Base-by-base conservation (phyloP, 306 rosid genomes). In the Quercus variabilis region DNA sequence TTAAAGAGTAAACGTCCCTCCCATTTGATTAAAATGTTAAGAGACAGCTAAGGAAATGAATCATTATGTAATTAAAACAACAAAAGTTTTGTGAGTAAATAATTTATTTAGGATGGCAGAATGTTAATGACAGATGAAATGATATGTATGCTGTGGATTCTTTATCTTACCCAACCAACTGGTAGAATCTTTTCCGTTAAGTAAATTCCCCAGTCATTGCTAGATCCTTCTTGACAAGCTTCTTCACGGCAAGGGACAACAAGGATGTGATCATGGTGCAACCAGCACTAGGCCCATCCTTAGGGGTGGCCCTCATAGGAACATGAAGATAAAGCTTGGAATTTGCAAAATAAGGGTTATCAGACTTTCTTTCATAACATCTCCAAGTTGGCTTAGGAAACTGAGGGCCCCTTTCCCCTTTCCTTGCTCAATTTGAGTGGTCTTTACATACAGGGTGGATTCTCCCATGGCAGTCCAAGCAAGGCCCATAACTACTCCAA, bases 401-500 rank as follows among this genome's bases (percentile, higher is more conserved):
- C 87, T 83, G 14, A 95, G 91, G 4, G 92, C 75, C 58, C 94
- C 97, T 86, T 95, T 95, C 33, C 96, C 98, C 35, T 95, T 97
- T 81, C 88, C 94, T 89, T 93, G 89, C 83, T 95, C 98, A 77
- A 93, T 79, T 54, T 83, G 78, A 69, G 92, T 88, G 30, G 99
- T 93, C 86, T 95, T 98, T 77, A 95, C 88, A 81, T 95, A 95
- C 71, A 95, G 86, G 1, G 99, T 95, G 76, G 98, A 95, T 51
- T 98, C 98, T 17, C 99, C 99, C 99, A 95, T 93, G 75, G 99
- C 89, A 51, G 99, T 93, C 99, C 99, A 95, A 70, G 99, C 99
- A 73, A 95, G 97, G 80, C 99, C 99, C 99, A 93, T 91, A 43
- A 95, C 99, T 23, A 95, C 99, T 74, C 99, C 99, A 38, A 82